Evolutionary conservation across 805 yeast genomes (phyloP), one percentile per base, ranked within the genome.

Genomic region (Ogataea saltuana): DNA sequence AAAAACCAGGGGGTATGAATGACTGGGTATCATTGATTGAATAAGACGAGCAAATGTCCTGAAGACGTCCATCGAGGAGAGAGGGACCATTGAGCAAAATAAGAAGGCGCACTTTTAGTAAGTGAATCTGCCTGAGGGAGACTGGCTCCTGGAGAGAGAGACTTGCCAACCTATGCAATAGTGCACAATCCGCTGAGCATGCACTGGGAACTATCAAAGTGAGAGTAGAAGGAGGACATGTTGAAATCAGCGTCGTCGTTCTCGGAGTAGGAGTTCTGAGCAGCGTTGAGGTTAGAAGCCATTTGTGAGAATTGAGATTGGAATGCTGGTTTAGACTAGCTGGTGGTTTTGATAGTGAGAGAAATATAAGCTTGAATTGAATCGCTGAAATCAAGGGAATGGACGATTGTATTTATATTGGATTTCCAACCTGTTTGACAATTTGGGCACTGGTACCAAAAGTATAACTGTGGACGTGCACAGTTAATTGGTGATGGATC

Each of bases 161-260:
- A 4, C 18, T 2, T 19, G 17, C 6, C 10, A 10, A 20, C 18
- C 21, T 28, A 47, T 22, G 47, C 39, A 39, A 47, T 47, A 19
- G 50, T 42, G 39, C 50, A 47, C 34, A 35, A 16, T 21, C 13
- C 12, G 22, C 34, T 12, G 10, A 39, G n/a, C 12, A 33, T 30
- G 40, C 31, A 16, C 29, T n/a, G 15, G 15, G n/a, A n/a, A n/a
- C n/a, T n/a, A n/a, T 22, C 29, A 13, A 29, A 22, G 31, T 25
- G 16, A 37, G 25, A 20, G 41, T 18, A 38, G 44, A 30, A 40
- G 23, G 34, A 19, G 35, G 39, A 22, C n/a, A 44, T 12, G 30
- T 43, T 43, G 44, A 41, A 42, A 37, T 49, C 53, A 25, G 53
- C 50, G 30, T 47, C 48, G 33, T 49, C 50, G n/a, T 44, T 46